These are phyloP conservation scores for Rhytidiadelphus loreus DNA, from an alignment of 225 moss, liverwort and hornwort species.

Conservation along the genomic window DNA sequence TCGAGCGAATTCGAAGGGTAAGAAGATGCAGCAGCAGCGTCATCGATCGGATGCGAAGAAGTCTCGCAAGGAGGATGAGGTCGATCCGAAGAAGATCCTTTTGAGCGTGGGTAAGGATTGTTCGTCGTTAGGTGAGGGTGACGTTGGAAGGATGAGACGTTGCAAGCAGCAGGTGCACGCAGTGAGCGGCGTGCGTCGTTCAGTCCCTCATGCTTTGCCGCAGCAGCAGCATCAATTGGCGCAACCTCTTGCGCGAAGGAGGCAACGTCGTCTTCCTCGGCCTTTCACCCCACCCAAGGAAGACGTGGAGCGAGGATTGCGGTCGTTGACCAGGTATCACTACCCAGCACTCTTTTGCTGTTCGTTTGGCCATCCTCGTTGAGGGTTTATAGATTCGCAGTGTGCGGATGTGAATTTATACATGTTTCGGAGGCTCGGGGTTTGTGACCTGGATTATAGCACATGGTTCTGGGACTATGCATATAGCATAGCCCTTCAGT, in stretches of 20 bases:
- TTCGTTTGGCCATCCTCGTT: neutral
- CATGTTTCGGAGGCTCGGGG: neutral
- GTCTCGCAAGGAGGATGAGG: constrained; percentile 57
- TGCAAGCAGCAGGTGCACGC: constrained; percentile 50
- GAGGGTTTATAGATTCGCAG: neutral
- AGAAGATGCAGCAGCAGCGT: constrained; percentile 57
- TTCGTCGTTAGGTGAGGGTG: constrained; percentile 29
- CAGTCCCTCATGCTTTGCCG: constrained; percentile 2
- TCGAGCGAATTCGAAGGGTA: constrained; percentile 24
- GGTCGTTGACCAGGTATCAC: constrained; percentile 75
- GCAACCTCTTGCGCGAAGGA: constrained; percentile 44
- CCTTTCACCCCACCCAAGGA: constrained; percentile 73
- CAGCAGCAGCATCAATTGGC: constrained; percentile 4
- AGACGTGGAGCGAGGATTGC: constrained; percentile 78
- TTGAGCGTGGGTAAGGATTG: constrained; percentile 28
- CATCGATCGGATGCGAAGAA: constrained; percentile 72
- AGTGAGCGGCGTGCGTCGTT: constrained; percentile 30
- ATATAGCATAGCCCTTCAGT: neutral
- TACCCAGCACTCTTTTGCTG: neutral
- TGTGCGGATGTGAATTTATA: neutral
- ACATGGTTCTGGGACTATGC: neutral
- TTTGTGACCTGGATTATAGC: neutral
- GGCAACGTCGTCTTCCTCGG: constrained; percentile 52
- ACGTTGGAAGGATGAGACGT: constrained; percentile 61
- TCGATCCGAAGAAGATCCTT: constrained; percentile 34